Percentiles rank a stretch among this genome's conserved stretches.
Conservation (phyloP, 306 rosid species). For the Gillenia trifoliata region DNA sequence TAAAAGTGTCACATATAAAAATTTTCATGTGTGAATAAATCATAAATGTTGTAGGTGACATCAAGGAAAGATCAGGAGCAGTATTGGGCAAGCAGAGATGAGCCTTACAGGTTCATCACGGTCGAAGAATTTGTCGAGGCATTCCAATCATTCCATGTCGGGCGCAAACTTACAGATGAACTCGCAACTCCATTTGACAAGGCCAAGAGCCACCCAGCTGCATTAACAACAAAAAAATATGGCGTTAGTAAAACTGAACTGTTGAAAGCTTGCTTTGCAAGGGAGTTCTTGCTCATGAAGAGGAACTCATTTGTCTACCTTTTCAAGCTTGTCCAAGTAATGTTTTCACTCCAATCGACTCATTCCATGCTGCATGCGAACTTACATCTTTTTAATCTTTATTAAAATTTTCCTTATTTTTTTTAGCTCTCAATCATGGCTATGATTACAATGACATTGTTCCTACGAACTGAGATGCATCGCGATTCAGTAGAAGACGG, state of each 20-base stretch:
- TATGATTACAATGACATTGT: conserved; percentile 36
- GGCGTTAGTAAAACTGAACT: conserved; percentile 37
- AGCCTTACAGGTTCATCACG: conserved; percentile 42
- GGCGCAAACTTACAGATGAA: conserved; percentile 27
- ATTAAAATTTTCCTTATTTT: not conserved
- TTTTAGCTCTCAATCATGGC: conserved; percentile 34
- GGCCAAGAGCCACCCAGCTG: conserved; percentile 49
- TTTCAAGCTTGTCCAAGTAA: conserved; percentile 39
- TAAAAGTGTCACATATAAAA: not conserved
- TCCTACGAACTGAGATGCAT: conserved; percentile 43
- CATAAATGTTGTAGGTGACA: conserved; percentile 36
- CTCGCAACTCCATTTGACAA: conserved; percentile 44
- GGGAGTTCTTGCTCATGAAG: conserved; percentile 58
- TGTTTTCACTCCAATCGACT: conserved; percentile 9
- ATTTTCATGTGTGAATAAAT: not conserved
- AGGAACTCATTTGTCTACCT: conserved; percentile 45
- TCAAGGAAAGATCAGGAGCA: conserved; percentile 50
- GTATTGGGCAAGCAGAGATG: conserved; percentile 37
- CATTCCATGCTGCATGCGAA: not conserved
- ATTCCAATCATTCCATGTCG: conserved; percentile 38
- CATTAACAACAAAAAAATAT: conserved; percentile 33
- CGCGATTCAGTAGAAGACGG: conserved; percentile 36
- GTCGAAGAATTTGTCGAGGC: conserved; percentile 34
- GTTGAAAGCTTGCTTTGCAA: conserved; percentile 50
- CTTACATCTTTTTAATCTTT: not conserved